Evolutionary conservation across 495 filamentous ascomycete genomes (phyloP).

Genomic region (Glarea lozoyensis): DNA sequence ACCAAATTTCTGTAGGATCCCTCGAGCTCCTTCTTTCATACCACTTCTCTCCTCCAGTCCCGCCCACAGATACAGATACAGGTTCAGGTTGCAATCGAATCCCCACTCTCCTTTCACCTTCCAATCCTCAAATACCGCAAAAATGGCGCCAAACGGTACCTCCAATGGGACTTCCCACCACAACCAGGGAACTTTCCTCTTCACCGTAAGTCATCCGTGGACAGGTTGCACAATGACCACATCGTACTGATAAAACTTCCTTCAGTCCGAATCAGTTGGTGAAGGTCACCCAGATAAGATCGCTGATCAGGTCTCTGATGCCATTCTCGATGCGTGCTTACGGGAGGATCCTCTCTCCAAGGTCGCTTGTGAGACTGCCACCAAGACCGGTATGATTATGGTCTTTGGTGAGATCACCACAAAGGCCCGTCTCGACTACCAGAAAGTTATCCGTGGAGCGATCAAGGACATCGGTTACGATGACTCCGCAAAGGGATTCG

Average conservation of each 20-base stretch:
- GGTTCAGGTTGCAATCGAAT: not conserved
- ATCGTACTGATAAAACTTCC: constrained; percentile 5
- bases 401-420: constrained; percentile 99
- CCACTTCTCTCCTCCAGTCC: constrained; percentile 11
- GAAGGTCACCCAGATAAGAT: constrained; percentile 99
- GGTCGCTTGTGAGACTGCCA: constrained; percentile 97
- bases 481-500: constrained; percentile 93
- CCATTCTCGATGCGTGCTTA: constrained; percentile 96
- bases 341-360: constrained; percentile 92
- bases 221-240: no score
- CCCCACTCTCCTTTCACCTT: constrained; percentile 15
- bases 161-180: constrained; percentile 25
- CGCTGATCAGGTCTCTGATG: constrained; percentile 96
- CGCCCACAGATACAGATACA: no score
- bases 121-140: constrained; percentile 12
- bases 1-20: constrained; percentile 8
- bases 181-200: constrained; percentile 77
- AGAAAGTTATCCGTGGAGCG: constrained; percentile 88
- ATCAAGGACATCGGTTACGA: constrained; percentile 99
- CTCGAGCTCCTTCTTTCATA: constrained; percentile 19
- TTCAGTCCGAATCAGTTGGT: constrained; percentile 86
- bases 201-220: constrained; percentile 72
- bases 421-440: constrained; percentile 91
- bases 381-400: constrained; percentile 99
- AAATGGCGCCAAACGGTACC: constrained; percentile 18